Evolutionary conservation across 108 stramenopile species (phyloP).

Genomic region (Cafeteria roenbergensis): DNA sequence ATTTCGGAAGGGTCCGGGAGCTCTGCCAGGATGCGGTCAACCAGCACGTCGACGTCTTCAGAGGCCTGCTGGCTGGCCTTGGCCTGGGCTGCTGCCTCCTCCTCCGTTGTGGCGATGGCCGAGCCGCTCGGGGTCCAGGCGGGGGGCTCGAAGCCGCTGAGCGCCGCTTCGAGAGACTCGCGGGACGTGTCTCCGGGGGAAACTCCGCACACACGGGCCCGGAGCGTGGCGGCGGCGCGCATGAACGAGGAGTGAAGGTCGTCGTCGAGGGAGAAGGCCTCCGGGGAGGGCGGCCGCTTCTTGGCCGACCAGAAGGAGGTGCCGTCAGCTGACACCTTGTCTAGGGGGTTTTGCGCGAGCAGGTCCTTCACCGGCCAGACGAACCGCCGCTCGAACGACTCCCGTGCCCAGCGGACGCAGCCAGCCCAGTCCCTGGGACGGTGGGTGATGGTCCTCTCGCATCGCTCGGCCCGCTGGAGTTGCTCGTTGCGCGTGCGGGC

Average conservation of each 20-base stretch:
- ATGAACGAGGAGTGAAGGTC: conserved; percentile 79
- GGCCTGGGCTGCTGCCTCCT: conserved; percentile 44
- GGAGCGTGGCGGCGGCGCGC: conserved; percentile 76
- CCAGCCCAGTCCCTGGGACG: neutral
- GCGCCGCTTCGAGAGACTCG: conserved; percentile 52
- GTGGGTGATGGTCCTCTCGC: neutral
- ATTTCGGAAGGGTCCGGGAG: conserved; percentile 55
- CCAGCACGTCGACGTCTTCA: conserved; percentile 26
- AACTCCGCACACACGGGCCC: conserved; percentile 51
- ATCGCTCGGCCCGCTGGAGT: neutral
- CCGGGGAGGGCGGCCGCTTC: conserved; percentile 75
- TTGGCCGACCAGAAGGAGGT: conserved; percentile 7
- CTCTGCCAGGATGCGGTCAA: conserved; percentile 35
- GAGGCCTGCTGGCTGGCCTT: conserved; percentile 58
- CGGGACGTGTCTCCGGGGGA: conserved; percentile 46
- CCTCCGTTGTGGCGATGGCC: conserved; percentile 89
- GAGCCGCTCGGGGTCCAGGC: conserved; percentile 82
- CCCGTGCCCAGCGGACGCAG: conserved; percentile 31
- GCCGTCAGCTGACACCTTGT: conserved; percentile 32
- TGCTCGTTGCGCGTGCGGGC: neutral
- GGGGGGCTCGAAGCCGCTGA: conserved; percentile 69
- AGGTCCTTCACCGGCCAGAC: conserved; percentile 10
- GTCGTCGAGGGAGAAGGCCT: conserved; percentile 63
- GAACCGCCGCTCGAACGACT: conserved; percentile 23
- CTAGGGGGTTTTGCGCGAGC: conserved; percentile 53